Conservation (phyloP, 345 rosid genomes). For the Citrus cavaleriei region DNA sequence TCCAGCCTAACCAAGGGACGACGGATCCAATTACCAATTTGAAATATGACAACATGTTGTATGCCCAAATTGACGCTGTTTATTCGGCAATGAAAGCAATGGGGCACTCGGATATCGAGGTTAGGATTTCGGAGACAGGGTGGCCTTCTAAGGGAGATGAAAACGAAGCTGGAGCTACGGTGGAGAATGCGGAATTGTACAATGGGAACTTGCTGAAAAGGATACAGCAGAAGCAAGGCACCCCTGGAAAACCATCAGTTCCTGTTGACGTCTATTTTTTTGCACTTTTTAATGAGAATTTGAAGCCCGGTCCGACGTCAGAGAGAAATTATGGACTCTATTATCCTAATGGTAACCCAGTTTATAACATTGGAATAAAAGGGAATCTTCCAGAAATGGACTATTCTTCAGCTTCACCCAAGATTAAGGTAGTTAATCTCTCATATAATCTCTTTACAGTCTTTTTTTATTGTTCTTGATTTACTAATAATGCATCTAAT, state of each 20-base stretch:
- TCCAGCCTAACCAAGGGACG: slow-evolving; percentile 71
- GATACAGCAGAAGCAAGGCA: slow-evolving; percentile 51
- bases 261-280: slow-evolving; percentile 69
- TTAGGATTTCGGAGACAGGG: slow-evolving; percentile 86
- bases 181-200: slow-evolving; percentile 70
- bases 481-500: slow-evolving; percentile 2
- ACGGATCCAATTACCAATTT: slow-evolving; percentile 58
- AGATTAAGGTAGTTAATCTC: slow-evolving; percentile 27
- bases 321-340: slow-evolving; percentile 91
- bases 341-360: slow-evolving; percentile 81
- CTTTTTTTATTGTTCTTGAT: not conserved
- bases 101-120: slow-evolving; percentile 66
- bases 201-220: slow-evolving; percentile 60
- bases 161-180: slow-evolving; percentile 69
- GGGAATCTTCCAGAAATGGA: slow-evolving; percentile 57
- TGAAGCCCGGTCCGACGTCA: slow-evolving; percentile 81
- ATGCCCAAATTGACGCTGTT: slow-evolving; percentile 90
- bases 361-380: slow-evolving; percentile 66
- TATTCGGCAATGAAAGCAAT: slow-evolving; percentile 69
- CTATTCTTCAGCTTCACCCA: slow-evolving; percentile 31
- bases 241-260: slow-evolving; percentile 76
- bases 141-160: slow-evolving; percentile 95
- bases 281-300: slow-evolving; percentile 87
- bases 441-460: not conserved
- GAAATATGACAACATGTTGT: slow-evolving; percentile 88